These are phyloP conservation scores for Alloteropsis semialata DNA, from an alignment of 176 grass and related monocot genomes.

Conservation along the genomic window DNA sequence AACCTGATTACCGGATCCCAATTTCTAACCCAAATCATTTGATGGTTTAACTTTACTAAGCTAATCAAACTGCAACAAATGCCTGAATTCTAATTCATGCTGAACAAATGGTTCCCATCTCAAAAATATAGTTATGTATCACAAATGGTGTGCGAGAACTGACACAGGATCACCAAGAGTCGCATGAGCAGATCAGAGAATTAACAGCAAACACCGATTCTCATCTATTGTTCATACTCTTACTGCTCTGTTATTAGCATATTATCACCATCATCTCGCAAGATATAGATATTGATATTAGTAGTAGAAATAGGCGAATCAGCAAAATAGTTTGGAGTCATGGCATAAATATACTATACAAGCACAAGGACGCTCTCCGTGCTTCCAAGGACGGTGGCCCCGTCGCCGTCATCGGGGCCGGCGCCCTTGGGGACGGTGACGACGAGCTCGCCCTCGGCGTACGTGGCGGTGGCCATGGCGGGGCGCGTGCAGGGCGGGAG, in stretches of 20 bases:
- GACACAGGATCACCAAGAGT: neutral
- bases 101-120: neutral
- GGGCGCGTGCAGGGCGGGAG: slow-evolving; percentile 81
- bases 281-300: slow-evolving; percentile 17
- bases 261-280: slow-evolving; percentile 12
- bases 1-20: neutral
- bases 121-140: neutral
- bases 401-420: slow-evolving; percentile 25
- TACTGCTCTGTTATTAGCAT: slow-evolving; percentile 31
- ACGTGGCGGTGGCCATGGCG: slow-evolving; percentile 75
- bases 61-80: neutral
- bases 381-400: neutral
- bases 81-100: neutral
- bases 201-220: slow-evolving; percentile 6
- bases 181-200: neutral
- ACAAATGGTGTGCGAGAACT: neutral
- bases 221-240: slow-evolving; percentile 10
- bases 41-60: neutral
- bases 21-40: neutral
- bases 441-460: slow-evolving; percentile 77
- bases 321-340: slow-evolving; percentile 19
- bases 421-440: slow-evolving; percentile 79
- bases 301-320: slow-evolving; percentile 20
- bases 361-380: slow-evolving; percentile 37
- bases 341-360: slow-evolving; percentile 47